A percentile compares a stretch with the other conserved stretches of the same genome.
Conservation (phyloP, 2,329 filamentous ascomycete genomes). For the Pseudogymnoascus sp. region DNA sequence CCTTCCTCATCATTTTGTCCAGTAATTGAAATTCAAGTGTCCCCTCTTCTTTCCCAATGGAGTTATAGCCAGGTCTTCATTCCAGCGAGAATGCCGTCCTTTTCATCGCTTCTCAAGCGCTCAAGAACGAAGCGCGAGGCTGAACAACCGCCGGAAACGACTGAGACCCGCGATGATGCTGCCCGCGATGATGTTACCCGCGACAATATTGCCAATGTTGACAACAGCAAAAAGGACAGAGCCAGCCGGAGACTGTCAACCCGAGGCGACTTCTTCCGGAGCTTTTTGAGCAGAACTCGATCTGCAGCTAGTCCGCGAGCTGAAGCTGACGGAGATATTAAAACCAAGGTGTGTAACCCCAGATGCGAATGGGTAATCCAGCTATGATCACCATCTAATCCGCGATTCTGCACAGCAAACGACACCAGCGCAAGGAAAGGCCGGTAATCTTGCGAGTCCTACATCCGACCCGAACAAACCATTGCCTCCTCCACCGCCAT, state of each 20-base stretch:
- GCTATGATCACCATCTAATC: neutral
- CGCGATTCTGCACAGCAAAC: neutral
- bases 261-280: slow-evolving; percentile 2
- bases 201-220: neutral
- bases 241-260: neutral
- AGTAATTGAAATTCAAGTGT: neutral
- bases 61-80: slow-evolving; percentile 5
- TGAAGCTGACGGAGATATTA: neutral
- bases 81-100: slow-evolving; percentile 21
- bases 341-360: neutral
- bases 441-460: slow-evolving; percentile 9
- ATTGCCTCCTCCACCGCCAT: slow-evolving; percentile 43
- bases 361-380: neutral
- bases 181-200: neutral
- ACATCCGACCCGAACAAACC: slow-evolving; percentile 45
- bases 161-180: neutral
- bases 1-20: neutral
- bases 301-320: neutral
- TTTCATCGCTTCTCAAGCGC: slow-evolving; percentile 23
- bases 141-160: neutral
- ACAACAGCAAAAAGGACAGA: neutral
- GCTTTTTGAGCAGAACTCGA: neutral
- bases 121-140: slow-evolving; percentile 17
- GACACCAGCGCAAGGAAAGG: neutral
- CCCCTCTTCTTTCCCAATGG: neutral